Base-by-base conservation (phyloP, 208 protist genomes). In the Entamoeba invadens region DNA sequence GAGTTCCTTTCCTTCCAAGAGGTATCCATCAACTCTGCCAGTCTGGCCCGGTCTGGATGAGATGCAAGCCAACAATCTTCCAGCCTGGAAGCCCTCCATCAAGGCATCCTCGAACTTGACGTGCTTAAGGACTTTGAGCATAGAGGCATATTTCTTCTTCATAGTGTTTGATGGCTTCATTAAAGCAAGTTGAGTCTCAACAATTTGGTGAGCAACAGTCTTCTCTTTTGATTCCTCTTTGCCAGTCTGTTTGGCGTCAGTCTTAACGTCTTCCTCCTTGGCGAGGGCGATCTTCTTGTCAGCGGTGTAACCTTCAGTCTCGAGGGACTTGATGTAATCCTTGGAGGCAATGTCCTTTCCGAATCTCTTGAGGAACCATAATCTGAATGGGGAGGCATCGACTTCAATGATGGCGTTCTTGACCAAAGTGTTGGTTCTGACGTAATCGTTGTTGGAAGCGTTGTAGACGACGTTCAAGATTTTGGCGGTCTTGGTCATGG, bases 391-490 rank as follows among this genome's bases (percentile, higher is more conserved):
- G 77, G 98, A 96, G 35, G 98, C 97, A 95, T 99, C 99, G 94
- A 99, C 96, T 94, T 98, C 95, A 47, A 99, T 97, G 95, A 99
- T 98, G 95, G 97, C 97, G 96, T 97, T 97, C 98, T 99, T 99
- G 93, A 99, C 98, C 31, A 99, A 97, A 92, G 98, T 99, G 97
- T 99, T 99, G 91, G 98, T 99, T 95, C 98, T 98, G 72, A 99
- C 98, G 46, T 99, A 97, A 97, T 99, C 99, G 97, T 99, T 99
- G 96, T 98, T 98, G 25, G 98, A 98, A 91, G 98, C 98, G 96
- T 99, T 99, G 98, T 99, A 99, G 91, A 99, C 98, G n/a, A 99
- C 98, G 94, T 98, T 97, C 91, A 99, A 93, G 94, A 99, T 98
- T 94, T 98, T 97, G 92, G 97, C 97, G 95, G 98, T 98, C 94